Evolutionary conservation across 2,329 filamentous ascomycete genomes (phyloP).

Genomic region (Ceratocystis ficicola): DNA sequence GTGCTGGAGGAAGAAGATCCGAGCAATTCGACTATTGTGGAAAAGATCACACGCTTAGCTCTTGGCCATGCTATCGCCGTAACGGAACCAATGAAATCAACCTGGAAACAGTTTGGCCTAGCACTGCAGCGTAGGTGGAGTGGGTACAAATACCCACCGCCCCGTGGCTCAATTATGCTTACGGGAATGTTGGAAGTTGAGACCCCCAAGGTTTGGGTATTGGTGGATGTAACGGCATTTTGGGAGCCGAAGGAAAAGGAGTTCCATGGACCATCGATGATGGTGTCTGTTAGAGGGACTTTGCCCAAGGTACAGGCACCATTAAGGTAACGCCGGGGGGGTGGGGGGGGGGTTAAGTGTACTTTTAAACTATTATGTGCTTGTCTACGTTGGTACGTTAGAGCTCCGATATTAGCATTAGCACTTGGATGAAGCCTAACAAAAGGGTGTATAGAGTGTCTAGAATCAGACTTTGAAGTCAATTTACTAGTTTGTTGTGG

Average conservation of each 20-base stretch:
- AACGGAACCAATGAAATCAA: slow-evolving; percentile 22
- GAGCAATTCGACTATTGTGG: slow-evolving; percentile 13
- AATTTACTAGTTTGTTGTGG: no score
- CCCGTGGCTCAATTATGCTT: slow-evolving; percentile 36
- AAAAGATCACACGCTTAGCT: slow-evolving; percentile 23
- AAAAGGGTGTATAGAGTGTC: no score
- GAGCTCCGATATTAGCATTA: no score
- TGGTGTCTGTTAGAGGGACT: slow-evolving; percentile 19
- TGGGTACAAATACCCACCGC: slow-evolving; percentile 30
- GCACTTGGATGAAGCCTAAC: no score
- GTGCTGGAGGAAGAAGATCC: slow-evolving; percentile 19
- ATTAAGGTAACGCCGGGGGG: not conserved
- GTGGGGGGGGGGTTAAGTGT: no score
- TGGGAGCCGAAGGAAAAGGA: slow-evolving; percentile 39
- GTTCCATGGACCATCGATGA: slow-evolving; percentile 26
- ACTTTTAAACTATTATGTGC: no score
- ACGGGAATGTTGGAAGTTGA: slow-evolving; percentile 38
- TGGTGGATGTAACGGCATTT: slow-evolving; percentile 36
- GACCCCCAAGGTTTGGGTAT: slow-evolving; percentile 31
- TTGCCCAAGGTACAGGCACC: slow-evolving; percentile 24
- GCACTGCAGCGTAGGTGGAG: slow-evolving; percentile 30
- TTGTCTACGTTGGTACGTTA: no score
- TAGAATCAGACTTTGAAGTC: no score
- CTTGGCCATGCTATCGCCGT: slow-evolving; percentile 23
- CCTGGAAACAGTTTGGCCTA: slow-evolving; percentile 21